Conservation (phyloP, 805 yeast genomes). For the Myxozyma geophila region DNA sequence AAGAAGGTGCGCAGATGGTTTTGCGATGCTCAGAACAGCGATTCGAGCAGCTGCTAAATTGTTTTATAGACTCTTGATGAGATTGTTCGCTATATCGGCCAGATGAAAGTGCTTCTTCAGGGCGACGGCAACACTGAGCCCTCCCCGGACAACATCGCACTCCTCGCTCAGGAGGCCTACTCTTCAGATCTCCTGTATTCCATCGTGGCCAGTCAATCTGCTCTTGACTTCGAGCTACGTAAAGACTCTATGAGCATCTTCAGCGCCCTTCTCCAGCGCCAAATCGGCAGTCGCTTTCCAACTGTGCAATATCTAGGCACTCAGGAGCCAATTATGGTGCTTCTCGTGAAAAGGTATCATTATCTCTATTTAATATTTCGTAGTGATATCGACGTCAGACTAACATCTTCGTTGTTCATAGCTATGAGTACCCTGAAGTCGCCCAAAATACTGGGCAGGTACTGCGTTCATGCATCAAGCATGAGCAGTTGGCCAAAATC, state of each 20-base stretch:
- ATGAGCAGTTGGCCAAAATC: conserved; percentile 67
- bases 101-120: conserved; percentile 65
- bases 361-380: background rate
- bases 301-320: conserved; percentile 81
- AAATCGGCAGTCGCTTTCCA: conserved; percentile 75
- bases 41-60: conserved; percentile 32
- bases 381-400: background rate
- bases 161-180: conserved; percentile 79
- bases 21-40: conserved; percentile 14
- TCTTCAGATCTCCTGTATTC: conserved; percentile 67
- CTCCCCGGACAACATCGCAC: conserved; percentile 74
- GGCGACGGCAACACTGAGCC: conserved; percentile 62
- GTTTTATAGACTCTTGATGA: conserved; percentile 69
- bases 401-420: conserved; percentile 38
- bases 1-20: conserved; percentile 42
- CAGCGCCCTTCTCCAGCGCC: conserved; percentile 75
- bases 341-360: conserved; percentile 52
- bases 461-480: conserved; percentile 80
- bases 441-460: conserved; percentile 78
- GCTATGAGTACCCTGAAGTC: conserved; percentile 74
- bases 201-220: conserved; percentile 62
- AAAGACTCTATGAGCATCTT: conserved; percentile 79
- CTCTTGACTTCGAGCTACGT: conserved; percentile 85
- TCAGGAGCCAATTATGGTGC: conserved; percentile 65
- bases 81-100: conserved; percentile 64